phyloP scores from a whole-genome alignment of 2,329 filamentous ascomycete genomes.

The Magnaporthiopsis poae region DNA sequence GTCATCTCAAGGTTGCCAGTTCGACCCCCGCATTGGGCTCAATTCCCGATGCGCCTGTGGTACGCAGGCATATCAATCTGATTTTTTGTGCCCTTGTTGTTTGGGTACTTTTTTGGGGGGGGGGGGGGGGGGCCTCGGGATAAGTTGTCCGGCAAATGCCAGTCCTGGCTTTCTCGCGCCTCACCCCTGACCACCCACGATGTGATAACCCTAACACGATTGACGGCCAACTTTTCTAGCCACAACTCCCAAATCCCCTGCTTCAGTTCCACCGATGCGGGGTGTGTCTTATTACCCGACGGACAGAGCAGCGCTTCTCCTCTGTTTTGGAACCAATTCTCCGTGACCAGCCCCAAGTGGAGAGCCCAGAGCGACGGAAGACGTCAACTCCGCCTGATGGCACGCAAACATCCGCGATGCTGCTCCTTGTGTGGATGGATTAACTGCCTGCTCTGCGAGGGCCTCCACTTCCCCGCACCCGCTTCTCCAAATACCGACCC shows the following conservation, averaged over 20 bases:
- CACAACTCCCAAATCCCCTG: neutral
- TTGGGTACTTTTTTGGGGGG: too few species aligned
- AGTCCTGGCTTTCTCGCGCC: too few species aligned
- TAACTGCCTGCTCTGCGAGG: neutral
- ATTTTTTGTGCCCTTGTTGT: neutral
- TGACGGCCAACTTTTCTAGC: too few species aligned
- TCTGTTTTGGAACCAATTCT: neutral
- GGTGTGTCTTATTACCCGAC: neutral
- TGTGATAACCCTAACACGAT: too few species aligned
- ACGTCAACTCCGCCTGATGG: neutral
- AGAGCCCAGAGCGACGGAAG: neutral
- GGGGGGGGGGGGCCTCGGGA: too few species aligned
- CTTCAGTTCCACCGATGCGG: neutral
- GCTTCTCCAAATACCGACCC: neutral
- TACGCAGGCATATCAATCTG: neutral
- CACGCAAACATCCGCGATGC: neutral
- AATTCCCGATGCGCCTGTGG: constrained; percentile 22
- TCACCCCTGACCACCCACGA: too few species aligned
- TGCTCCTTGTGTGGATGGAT: neutral
- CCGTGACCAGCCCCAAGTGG: neutral
- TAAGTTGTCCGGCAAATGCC: too few species aligned
- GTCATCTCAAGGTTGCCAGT: constrained; percentile 24
- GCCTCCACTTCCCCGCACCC: neutral
- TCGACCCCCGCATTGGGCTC: constrained; percentile 39
- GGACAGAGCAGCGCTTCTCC: neutral